Conservation (phyloP, 2,329 filamentous ascomycete species). For the Sclerotinia borealis region DNA sequence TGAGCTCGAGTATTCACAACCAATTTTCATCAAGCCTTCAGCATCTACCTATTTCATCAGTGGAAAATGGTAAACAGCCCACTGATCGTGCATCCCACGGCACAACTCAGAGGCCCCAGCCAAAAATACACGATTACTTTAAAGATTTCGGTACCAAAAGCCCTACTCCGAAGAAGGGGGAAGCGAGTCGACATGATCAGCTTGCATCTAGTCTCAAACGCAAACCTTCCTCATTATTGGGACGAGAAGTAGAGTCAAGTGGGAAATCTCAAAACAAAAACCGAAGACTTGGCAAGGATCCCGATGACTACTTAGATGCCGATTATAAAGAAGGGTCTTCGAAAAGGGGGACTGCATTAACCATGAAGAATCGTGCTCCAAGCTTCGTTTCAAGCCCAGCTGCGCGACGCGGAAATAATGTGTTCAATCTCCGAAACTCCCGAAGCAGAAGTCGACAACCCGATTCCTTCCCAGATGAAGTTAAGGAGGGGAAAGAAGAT, state of each 20-base stretch:
- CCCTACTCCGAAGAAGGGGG: background rate
- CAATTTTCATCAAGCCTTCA: background rate
- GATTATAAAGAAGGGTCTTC: background rate
- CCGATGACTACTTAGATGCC: background rate
- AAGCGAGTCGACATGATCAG: background rate
- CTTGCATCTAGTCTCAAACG: background rate
- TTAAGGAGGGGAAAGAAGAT: background rate
- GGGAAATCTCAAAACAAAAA: background rate
- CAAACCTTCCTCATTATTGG: background rate
- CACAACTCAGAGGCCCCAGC: background rate
- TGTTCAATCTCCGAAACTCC: background rate
- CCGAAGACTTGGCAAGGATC: background rate
- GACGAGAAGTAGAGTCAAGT: background rate
- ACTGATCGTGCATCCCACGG: background rate
- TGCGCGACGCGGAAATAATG: background rate
- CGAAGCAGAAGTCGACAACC: background rate
- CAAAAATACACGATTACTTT: background rate
- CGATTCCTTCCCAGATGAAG: background rate
- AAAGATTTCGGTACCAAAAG: background rate
- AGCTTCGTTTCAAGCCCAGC: background rate
- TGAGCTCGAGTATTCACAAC: background rate
- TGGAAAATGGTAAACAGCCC: background rate
- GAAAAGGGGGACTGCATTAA: background rate
- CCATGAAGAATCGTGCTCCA: background rate
- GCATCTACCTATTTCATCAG: background rate